These are phyloP conservation scores for Purpureocillium takamizusanense DNA, from an alignment of 2,329 filamentous ascomycete genomes.

Conservation along the genomic window DNA sequence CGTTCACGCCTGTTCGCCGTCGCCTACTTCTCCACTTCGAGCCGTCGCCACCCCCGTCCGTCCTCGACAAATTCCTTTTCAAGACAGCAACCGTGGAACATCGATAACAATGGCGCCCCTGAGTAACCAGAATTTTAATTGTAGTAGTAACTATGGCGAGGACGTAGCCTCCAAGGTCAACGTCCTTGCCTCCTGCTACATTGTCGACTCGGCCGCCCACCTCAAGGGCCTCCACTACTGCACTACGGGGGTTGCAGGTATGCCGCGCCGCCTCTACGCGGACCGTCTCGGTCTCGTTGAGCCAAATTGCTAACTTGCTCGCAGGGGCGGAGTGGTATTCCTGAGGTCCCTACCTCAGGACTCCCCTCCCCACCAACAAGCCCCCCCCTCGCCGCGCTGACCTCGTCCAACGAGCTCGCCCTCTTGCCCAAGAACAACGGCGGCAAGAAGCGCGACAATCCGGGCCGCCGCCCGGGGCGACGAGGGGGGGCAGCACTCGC, in stretches of 20 bases:
- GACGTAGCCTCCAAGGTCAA: conserved; percentile 56
- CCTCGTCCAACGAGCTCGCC: conserved; percentile 58
- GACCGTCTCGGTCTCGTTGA: background rate
- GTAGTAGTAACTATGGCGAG: conserved; percentile 71
- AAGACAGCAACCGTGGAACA: conserved; percentile 14
- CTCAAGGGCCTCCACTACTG: conserved; percentile 89
- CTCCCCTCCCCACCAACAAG: conserved; percentile 78
- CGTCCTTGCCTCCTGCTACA: conserved; percentile 86
- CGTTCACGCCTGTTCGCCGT: background rate
- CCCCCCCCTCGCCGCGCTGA: conserved; percentile 76
- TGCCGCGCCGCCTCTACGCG: conserved; percentile 12
- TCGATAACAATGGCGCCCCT: conserved; percentile 52
- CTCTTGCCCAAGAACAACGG: conserved; percentile 47
- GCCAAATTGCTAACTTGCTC: conserved; percentile 8
- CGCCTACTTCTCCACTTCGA: background rate
- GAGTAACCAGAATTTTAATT: conserved; percentile 59
- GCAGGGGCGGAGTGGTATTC: conserved; percentile 84
- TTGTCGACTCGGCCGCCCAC: conserved; percentile 63
- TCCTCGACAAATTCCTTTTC: conserved; percentile 6
- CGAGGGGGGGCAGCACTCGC: conserved; percentile 90
- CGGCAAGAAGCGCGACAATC: conserved; percentile 29
- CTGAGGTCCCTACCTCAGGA: conserved; percentile 82
- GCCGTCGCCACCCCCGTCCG: conserved; percentile 1
- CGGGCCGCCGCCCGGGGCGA: conserved; percentile 36
- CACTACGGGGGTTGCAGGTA: conserved; percentile 81